Evolutionary conservation across 2,329 filamentous ascomycete genomes (phyloP).

Genomic region (Aschersonia sp.): DNA sequence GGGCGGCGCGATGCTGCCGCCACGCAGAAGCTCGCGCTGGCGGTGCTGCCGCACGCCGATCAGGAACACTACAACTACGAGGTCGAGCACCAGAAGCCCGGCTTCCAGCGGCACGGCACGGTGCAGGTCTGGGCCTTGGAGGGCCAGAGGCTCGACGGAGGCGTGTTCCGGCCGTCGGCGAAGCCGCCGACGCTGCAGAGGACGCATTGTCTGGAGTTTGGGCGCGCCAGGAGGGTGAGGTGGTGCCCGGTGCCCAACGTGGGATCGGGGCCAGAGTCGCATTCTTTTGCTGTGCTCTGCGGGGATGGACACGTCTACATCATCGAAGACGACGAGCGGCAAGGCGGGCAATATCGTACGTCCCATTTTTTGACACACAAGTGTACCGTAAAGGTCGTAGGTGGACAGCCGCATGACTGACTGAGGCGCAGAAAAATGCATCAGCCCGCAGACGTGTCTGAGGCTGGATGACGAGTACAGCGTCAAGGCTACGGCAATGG

Average conservation of each 20-base stretch:
- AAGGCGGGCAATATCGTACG: no score
- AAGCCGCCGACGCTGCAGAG: slow-evolving; percentile 22
- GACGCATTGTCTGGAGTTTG: slow-evolving; percentile 34
- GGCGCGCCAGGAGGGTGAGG: slow-evolving; percentile 32
- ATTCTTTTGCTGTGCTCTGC: slow-evolving; percentile 32
- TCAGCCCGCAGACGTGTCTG: slow-evolving; percentile 26
- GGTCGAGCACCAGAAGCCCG: slow-evolving; percentile 19
- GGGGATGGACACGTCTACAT: slow-evolving; percentile 36
- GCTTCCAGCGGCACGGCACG: slow-evolving; percentile 26
- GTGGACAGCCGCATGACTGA: neutral
- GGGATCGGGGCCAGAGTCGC: slow-evolving; percentile 27
- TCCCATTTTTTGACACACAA: no score
- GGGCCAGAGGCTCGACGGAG: slow-evolving; percentile 13
- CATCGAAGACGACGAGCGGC: slow-evolving; percentile 16
- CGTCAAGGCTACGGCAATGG: slow-evolving; percentile 34
- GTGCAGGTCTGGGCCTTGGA: slow-evolving; percentile 39
- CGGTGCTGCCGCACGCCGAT: slow-evolving; percentile 34
- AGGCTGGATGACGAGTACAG: slow-evolving; percentile 29
- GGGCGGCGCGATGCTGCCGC: slow-evolving; percentile 8
- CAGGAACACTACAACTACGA: slow-evolving; percentile 27
- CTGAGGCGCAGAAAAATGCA: slow-evolving; percentile 18
- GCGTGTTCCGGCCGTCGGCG: slow-evolving; percentile 17
- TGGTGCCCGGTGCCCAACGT: slow-evolving; percentile 19
- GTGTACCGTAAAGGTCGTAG: no score
- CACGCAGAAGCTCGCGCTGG: slow-evolving; percentile 35